Base-by-base conservation (phyloP, 2,329 filamentous ascomycete genomes). In the Exophiala mesophila region DNA sequence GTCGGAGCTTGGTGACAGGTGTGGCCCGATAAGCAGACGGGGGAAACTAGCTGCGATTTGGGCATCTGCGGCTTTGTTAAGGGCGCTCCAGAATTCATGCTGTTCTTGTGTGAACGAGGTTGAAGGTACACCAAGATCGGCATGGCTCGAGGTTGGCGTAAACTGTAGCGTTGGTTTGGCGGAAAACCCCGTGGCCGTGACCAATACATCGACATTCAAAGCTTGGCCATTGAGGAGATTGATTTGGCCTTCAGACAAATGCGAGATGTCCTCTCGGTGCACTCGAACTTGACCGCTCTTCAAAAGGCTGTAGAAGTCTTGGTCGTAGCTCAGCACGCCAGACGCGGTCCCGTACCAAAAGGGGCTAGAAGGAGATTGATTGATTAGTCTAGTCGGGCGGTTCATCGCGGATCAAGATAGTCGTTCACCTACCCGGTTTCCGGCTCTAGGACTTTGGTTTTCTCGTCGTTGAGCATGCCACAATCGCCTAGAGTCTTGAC, bases 291-390 rank as follows among this genome's bases (percentile, higher is more conserved):
- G 67, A 2, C 74, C 73, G 3, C 66, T 59, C 36, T 66, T 67
- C 8, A 84, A 66, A 13, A 79, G 63, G 4, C 75, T 70, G 55
- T 80, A 76, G 55, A 83, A 71, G 51, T 76, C 66, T 4, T 66
- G 70, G 0, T 70, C 68, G 53, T 78, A 83, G 55, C 81, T 83
- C 40, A 77, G 65, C 37, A 84, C 80, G 38, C 73, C 74, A 17
- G 82, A 66, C 3, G 69, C 72, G 5, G 70, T 70, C 2, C 70
- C 77, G 3, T 71, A 69, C 61, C 73, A 81, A 57, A 76, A 71
- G 23, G 69, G 57, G 2, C 66, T 58, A 12, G 7, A 17, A 28
- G n/a, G 24, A 28, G 24, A 28, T 28, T 8, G 8, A n/a, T 28
- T n/a, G n/a, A 8, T 28, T 8, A n/a, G 24, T 28, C 8, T 28